Evolutionary conservation across 164 flowering plant species (phyloP), one percentile per base, ranked within the genome.

Genomic region (Chimonanthus salicifolius): DNA sequence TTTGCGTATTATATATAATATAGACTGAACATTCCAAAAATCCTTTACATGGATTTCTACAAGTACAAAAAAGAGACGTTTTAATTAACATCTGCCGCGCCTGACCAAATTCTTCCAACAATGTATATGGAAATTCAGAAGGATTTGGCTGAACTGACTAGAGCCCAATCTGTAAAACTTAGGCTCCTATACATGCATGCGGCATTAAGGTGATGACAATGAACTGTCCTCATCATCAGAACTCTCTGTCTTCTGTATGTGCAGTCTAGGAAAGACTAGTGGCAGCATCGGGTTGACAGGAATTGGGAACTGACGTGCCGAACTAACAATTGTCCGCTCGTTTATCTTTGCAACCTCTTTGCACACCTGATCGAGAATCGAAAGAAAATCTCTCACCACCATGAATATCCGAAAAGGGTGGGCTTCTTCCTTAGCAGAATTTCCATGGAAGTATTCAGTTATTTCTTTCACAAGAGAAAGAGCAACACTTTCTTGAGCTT

Each of bases 361-460:
- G 84, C 98, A 92, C 2, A 92, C 98, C n/a, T 83, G 85, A 68
- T 92, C 97, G 4, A 94, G 92, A 74, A 78, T 51, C 0, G 85
- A 66, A 49, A 94, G 88, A 63, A 94, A 94, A 76, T 94, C 98
- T 67, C 94, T 82, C 8, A 94, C 96, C 62, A 94, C 92, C 89
- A 86, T 70, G 84, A 94, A 94, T 71, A 94, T 85, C 74, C 98
- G 83, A 74, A 92, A 87, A 0, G 90, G 96, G 71, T 88, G 98
- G 76, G 98, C 97, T 82, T 94, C 98, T 83, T 92, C 97, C 80
- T 84, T 92, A 4, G 93, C 89, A 11, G 97, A 92, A 75, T 94
- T 84, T 6, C 98, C 98, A 83, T 94, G 98, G 81, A 94, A 94
- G 72, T 92, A 94, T 74, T 89, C 94, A 1, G 98, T 92, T 16